Percentiles rank a stretch among this genome's conserved stretches.
Evolutionary conservation across 108 stramenopile genomes (phyloP).

Genomic region (Skeletonema menzelii): DNA sequence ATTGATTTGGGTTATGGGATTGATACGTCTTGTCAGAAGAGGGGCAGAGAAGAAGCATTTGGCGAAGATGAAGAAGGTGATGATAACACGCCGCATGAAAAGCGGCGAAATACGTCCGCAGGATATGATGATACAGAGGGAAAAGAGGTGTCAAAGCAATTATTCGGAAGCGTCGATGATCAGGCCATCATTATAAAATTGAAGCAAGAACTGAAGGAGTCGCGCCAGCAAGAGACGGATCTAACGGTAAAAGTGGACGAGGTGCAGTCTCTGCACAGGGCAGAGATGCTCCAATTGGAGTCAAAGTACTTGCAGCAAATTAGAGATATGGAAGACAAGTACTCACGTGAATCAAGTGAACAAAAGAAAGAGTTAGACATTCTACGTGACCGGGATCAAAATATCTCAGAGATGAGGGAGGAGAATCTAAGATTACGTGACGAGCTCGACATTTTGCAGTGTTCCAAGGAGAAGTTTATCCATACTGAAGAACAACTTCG

Average conservation of each 20-base stretch:
- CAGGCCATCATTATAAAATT: constrained; percentile 34
- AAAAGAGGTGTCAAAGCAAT: not conserved
- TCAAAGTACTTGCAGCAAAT: constrained; percentile 35
- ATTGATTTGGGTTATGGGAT: constrained; percentile 11
- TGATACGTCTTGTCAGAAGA: constrained; percentile 17
- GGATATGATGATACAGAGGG: constrained; percentile 9
- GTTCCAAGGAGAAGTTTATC: constrained; percentile 55
- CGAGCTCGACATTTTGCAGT: constrained; percentile 73
- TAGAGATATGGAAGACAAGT: constrained; percentile 39
- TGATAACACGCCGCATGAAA: constrained; percentile 2
- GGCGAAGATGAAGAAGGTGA: constrained; percentile 7
- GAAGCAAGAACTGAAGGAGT: constrained; percentile 38
- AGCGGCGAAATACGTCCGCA: constrained; percentile 2
- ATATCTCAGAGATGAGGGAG: constrained; percentile 38
- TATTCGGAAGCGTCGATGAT: constrained; percentile 3
- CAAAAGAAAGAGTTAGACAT: constrained; percentile 45
- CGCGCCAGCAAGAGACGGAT: constrained; percentile 54
- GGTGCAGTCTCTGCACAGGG: constrained; percentile 47
- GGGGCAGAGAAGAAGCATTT: constrained; percentile 13
- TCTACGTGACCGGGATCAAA: constrained; percentile 30
- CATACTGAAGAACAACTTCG: constrained; percentile 66
- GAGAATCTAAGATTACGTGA: constrained; percentile 63
- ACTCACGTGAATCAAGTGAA: constrained; percentile 36
- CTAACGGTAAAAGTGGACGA: constrained; percentile 52
- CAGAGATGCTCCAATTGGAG: constrained; percentile 77